phyloP scores from a whole-genome alignment of 192 early-diverging fungal species.

The Glomus cerebriforme region DNA sequence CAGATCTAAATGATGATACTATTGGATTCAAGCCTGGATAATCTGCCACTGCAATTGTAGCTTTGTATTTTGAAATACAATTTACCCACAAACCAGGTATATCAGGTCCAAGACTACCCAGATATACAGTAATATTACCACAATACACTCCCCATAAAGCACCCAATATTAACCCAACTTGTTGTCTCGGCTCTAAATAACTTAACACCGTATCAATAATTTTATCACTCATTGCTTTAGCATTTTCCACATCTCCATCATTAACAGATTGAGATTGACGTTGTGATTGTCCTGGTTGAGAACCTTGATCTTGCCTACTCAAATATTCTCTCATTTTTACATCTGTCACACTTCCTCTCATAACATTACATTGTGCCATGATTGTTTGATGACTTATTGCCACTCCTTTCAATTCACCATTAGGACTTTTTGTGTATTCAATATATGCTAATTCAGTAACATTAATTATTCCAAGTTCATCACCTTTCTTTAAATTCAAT shows the following conservation, averaged over 20 bases:
- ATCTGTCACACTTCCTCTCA: slow-evolving; percentile 31
- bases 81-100: slow-evolving; percentile 71
- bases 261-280: neutral
- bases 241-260: slow-evolving; percentile 29
- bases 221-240: slow-evolving; percentile 18
- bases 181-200: slow-evolving; percentile 80
- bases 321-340: neutral
- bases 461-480: slow-evolving; percentile 52
- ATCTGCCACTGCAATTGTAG: slow-evolving; percentile 70
- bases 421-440: slow-evolving; percentile 81
- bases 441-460: slow-evolving; percentile 77
- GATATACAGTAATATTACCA: slow-evolving; percentile 69
- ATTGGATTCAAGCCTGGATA: slow-evolving; percentile 67
- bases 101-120: slow-evolving; percentile 62
- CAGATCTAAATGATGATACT: slow-evolving; percentile 54
- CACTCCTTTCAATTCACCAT: slow-evolving; percentile 84
- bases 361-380: slow-evolving; percentile 66
- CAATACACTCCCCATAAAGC: slow-evolving; percentile 68
- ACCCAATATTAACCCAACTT: slow-evolving; percentile 72
- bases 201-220: slow-evolving; percentile 60
- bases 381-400: slow-evolving; percentile 75
- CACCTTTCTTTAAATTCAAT: slow-evolving; percentile 60
- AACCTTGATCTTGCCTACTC: neutral
- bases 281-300: neutral
- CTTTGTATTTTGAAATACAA: slow-evolving; percentile 65